Evolutionary conservation across 345 rosid genomes (phyloP), one percentile per base, ranked within the genome.

Genomic region (Corchorus olitorius): DNA sequence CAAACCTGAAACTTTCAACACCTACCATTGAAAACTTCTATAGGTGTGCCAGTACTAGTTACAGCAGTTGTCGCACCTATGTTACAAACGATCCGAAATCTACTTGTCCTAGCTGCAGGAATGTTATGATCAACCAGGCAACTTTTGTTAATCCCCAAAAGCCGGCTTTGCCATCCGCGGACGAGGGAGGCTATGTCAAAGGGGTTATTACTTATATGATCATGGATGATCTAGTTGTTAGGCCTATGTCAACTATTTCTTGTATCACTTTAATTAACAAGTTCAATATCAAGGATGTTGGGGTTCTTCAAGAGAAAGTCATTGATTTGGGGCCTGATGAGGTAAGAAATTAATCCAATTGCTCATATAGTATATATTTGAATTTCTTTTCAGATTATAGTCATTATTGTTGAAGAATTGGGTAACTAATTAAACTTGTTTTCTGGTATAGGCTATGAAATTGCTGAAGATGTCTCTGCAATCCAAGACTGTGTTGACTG

Each of bases 161-260:
- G 39, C 39, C 35, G 22, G 20, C 13, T 12, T 12, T 6, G 43
- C 6, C 12, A 14, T 41, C 11, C 64, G 8, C 34, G 5, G 58
- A 19, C 0, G 65, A 62, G 41, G 83, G 72, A 17, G 89, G 85
- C 1, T 86, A 72, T 45, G 84, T 77, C 19, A 86, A 81, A 39
- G 84, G 78, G 0, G 50, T 66, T 34, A 70, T 83, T 4, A 78
- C 82, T 0, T 81, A 81, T 45, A 78, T 81, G 85, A 77, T 83
- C 49, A 85, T 64, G 80, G 87, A 80, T 59, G 78, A 80, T 72
- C 73, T 87, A 22, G 45, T 6, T 5, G 75, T 83, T 54, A 54
- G n/a, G 37, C 85, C 85, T 0, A 70, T 83, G 83, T 81, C 85
- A 1, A 76, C 80, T 34, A 69, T 66, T 12, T 75, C 85, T 0